Conservation (phyloP, 257 asterid species). For the Petunia axillaris region DNA sequence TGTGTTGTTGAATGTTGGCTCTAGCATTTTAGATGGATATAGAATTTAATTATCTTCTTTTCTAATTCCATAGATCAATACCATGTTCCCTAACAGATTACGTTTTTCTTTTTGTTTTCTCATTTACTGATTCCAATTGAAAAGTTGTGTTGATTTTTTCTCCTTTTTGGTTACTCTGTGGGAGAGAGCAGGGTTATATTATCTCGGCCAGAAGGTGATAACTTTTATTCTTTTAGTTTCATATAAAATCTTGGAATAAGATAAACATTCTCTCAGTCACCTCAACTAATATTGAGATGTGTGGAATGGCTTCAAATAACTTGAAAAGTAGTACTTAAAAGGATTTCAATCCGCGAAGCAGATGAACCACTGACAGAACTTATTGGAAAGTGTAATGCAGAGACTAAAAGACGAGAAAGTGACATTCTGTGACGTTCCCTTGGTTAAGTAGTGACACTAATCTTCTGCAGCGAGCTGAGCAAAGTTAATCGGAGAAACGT, state of each 20-base stretch:
- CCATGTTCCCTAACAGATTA: background rate
- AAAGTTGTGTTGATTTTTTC: background rate
- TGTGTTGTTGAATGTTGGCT: background rate
- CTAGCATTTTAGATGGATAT: background rate
- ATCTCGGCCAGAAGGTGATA: background rate
- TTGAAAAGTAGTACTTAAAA: background rate
- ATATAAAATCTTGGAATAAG: background rate
- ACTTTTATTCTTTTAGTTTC: background rate
- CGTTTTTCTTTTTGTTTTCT: background rate
- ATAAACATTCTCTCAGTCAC: background rate
- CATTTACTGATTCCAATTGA: background rate
- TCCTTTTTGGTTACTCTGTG: background rate
- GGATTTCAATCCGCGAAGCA: background rate
- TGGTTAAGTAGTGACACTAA: background rate
- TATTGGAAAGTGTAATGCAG: background rate
- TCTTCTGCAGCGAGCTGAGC: slow-evolving; percentile 35
- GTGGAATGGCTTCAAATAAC: slow-evolving; percentile 7
- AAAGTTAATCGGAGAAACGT: slow-evolving; percentile 47
- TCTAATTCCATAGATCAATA: slow-evolving; percentile 4
- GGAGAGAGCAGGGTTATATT: background rate
- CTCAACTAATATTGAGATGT: slow-evolving; percentile 19
- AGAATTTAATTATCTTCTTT: slow-evolving; percentile 5
- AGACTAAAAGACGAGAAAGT: slow-evolving; percentile 1
- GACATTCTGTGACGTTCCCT: slow-evolving; percentile 12
- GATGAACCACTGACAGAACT: slow-evolving; percentile 8